phyloP scores from a whole-genome alignment of 805 yeast genomes.

The Lachancea quebecensis region DNA sequence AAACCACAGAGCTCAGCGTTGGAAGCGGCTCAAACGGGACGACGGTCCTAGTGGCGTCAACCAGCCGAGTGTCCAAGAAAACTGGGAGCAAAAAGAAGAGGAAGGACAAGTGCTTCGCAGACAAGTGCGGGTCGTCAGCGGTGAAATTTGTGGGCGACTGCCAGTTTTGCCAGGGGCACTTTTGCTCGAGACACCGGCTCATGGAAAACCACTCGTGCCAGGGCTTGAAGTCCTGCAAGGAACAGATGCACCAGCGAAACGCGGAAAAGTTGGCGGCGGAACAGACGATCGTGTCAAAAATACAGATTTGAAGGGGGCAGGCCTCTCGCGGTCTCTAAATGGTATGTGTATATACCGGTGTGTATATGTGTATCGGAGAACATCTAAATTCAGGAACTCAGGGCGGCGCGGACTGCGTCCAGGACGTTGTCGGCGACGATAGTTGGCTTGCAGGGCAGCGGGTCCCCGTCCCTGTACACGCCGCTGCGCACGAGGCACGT shows the following conservation, averaged over 20 bases:
- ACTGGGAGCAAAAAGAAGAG: conserved; percentile 22
- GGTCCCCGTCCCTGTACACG: conserved; percentile 58
- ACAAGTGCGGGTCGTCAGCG: conserved; percentile 57
- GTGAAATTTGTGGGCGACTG: conserved; percentile 71
- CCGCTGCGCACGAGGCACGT: conserved; percentile 83
- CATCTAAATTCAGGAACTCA: not conserved
- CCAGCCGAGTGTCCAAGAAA: conserved; percentile 19
- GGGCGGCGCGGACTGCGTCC: conserved; percentile 38
- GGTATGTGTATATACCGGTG: no score
- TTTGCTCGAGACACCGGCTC: conserved; percentile 79
- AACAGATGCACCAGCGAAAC: conserved; percentile 74
- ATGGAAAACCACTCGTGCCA: conserved; percentile 78
- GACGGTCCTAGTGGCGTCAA: conserved; percentile 6
- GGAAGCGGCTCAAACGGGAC: not conserved
- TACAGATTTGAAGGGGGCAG: conserved; percentile 31
- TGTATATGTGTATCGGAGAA: no score
- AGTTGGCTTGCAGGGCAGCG: conserved; percentile 42
- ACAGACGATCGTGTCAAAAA: conserved; percentile 64
- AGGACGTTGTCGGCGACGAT: conserved; percentile 44
- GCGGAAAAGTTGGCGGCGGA: conserved; percentile 78
- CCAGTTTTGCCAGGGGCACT: conserved; percentile 74
- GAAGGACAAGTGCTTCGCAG: conserved; percentile 46
- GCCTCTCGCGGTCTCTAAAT: not conserved
- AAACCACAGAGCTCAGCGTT: not conserved
- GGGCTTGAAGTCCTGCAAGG: conserved; percentile 75